These are phyloP conservation scores for Coemansia sp. DNA, from an alignment of 192 early-diverging fungal genomes.

Conservation along the genomic window DNA sequence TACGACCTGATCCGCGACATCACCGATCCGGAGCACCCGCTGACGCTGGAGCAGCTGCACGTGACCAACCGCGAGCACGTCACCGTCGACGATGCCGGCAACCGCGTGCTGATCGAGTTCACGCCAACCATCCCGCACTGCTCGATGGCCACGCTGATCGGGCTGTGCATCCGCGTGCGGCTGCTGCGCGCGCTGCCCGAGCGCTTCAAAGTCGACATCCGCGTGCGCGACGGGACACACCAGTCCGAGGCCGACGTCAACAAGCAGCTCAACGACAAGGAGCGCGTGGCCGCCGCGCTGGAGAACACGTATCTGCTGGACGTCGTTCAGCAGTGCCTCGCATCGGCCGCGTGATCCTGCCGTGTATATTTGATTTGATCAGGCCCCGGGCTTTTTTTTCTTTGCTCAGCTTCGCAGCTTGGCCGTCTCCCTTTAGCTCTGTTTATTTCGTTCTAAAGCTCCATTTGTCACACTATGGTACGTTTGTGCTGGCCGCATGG, in stretches of 20 bases:
- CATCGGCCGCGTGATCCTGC: conserved; percentile 46
- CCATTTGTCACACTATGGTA: background rate
- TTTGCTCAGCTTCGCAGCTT: too few species aligned
- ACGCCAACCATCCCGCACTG: conserved; percentile 99
- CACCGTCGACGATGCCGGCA: conserved; percentile 64
- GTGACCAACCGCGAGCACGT: conserved; percentile 87
- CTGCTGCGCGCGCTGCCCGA: conserved; percentile 81
- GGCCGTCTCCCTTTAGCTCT: too few species aligned
- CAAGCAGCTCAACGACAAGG: conserved; percentile 99
- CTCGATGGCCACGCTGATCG: conserved; percentile 98
- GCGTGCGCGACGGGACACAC: conserved; percentile 88
- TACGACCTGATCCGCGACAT: conserved; percentile 95
- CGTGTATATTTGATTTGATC: background rate
- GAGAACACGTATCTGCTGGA: conserved; percentile 92
- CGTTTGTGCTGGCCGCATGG: too few species aligned
- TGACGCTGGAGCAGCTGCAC: conserved; percentile 96
- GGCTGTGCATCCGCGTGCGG: conserved; percentile 91
- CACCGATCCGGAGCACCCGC: conserved; percentile 96
- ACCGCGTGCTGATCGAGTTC: conserved; percentile 76
- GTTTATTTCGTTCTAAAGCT: background rate
- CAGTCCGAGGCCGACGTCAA: conserved; percentile 94
- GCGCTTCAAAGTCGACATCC: conserved; percentile 92
- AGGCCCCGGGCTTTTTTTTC: too few species aligned
- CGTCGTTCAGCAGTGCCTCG: conserved; percentile 90
- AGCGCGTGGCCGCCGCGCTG: conserved; percentile 94